Base-by-base conservation (phyloP, 208 protist genomes). In the Balamuthia mandrillaris region DNA sequence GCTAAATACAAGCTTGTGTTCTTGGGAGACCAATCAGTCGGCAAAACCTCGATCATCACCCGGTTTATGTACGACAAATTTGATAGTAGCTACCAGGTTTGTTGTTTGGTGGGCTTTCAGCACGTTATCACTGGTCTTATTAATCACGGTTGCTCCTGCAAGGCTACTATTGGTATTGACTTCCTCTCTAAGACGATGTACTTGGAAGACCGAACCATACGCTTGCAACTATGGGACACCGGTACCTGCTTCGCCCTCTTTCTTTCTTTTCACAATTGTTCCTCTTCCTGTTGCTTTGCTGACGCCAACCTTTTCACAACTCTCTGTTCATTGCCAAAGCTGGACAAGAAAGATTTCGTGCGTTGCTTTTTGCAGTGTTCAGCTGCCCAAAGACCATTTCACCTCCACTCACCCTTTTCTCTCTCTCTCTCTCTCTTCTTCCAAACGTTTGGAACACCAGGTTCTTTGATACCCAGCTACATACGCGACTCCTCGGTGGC, bases 111-210 rank as follows among this genome's bases (percentile, higher is more conserved):
- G n/a, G n/a, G 27, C 37, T 37, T 27, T 21, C 56, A 1, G 21
- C 3, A 39, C 7, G 41, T 88, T 39, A 49, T 27, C 56, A 29
- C 35, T 81, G 21, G 35, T 42, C 37, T 33, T 72, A 65, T 21
- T 84, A 41, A 29, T 81, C 27, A 12, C n/a, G 14, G 24, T 12
- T 70, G 24, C 61, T n/a, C 61, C 61, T 70, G 14, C 61, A 27
- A 98, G 91, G 93, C 97, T 9, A 99, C 98, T 10, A 99, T 99
- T 82, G 98, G 98, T 41, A 99, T 99, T 85, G 98, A 99, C 90
- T 99, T 99, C 86, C 93, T 99, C 45, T 96, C 95, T 33, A 99
- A 99, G 87, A 98, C 97, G 3, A 95, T 99, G 84, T 96, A 98
- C 84, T 87, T 99, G 7, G 97, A 98, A 56, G 96, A 98, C 63